Base-by-base conservation (phyloP, 176 grass and related monocot species). In the Dendrocalamus sinicus region DNA sequence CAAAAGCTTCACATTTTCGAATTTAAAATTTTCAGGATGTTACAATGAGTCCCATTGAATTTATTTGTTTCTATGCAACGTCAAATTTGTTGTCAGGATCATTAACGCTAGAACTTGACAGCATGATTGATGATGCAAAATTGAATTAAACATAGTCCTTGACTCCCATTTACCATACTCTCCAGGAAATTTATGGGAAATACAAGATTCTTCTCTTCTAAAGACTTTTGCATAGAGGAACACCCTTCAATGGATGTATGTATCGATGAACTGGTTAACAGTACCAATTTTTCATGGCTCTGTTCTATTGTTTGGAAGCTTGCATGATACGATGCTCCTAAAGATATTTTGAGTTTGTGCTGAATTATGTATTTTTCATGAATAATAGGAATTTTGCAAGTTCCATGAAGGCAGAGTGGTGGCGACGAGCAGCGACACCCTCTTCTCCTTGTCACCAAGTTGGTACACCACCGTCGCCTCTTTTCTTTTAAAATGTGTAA, bases 211-310 rank as follows among this genome's bases (percentile, higher is more conserved):
- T 59, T 71, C 47, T 4, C 7, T 91, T 68, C 35, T 1, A 22
- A 85, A 85, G 87, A 75, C 71, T 72, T 57, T 26, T 77, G 12
- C 22, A 4, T 41, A 20, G 81, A 74, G 69, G 75, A 94, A 62
- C 68, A 83, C 51, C 9, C 53, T 83, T 73, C 43, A 8, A 80
- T 10, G 68, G 87, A 90, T 91, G 54, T 55, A 22, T 62, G 30
- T 79, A 75, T 92, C 61, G 48, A 64, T 83, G 87, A 91, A 85
- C 73, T 94, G 60, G 53, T 88, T 54, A 70, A 75, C 26, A 68
- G 12, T 66, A 60, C 55, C 9, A 46, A 46, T 17, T 17, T 53
- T 53, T 17, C 51, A 53, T 53, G 51, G 5, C 5, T 53, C 17
- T 53, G 51, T 53, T 5, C 15, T 17, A 53, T 53, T 53, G 51